Base-by-base conservation (phyloP, 192 early-diverging fungal genomes). In the Geranomyces variabilis region DNA sequence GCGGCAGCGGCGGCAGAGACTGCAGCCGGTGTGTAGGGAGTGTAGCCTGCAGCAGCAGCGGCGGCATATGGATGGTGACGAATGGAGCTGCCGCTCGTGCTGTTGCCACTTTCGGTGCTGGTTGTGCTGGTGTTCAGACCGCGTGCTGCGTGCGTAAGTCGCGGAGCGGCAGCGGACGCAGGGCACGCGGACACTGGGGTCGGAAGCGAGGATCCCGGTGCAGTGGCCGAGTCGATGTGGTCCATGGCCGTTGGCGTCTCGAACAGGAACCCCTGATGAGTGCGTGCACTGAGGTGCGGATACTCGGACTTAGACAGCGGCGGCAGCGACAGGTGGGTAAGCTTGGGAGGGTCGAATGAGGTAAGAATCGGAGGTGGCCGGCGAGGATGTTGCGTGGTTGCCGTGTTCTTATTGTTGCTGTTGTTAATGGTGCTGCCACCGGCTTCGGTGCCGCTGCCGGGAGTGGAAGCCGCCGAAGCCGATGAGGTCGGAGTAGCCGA, bases 321-420 rank as follows among this genome's bases (percentile, higher is more conserved):
- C 14, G 66, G 66, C 19, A 68, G 51, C 24, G 22, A 55, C 15
- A 68, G 14, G 22, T 68, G 66, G 19, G 66, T 53, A 10, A 68
- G 51, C 22, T 68, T 68, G 1, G 66, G 66, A 7, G 58, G 58
- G 31, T 60, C 58, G 17, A 60, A 60, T 19, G 58, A 26, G 2
- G 58, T 60, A 17, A 60, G 31, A 33, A 60, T 60, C 22, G 58
- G 58, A 7, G 58, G 58, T 19, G 58, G 58, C 17, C 28, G 58
- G 8, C 31, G 58, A 19, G 58, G 28, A 7, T 33, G 58, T 17
- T 3, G 17, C 7, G 17, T 26, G 51, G 51, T 53, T 7, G 4
- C 15, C 7, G 51, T 7, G 24, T n/a, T 10, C 12, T 10, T 17
- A 24, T 3, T 53, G 24, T n/a, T 17, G 3, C 7, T 53, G 17